Evolutionary conservation across 2,329 filamentous ascomycete species (phyloP).

Genomic region (Cladorrhinum sp.): DNA sequence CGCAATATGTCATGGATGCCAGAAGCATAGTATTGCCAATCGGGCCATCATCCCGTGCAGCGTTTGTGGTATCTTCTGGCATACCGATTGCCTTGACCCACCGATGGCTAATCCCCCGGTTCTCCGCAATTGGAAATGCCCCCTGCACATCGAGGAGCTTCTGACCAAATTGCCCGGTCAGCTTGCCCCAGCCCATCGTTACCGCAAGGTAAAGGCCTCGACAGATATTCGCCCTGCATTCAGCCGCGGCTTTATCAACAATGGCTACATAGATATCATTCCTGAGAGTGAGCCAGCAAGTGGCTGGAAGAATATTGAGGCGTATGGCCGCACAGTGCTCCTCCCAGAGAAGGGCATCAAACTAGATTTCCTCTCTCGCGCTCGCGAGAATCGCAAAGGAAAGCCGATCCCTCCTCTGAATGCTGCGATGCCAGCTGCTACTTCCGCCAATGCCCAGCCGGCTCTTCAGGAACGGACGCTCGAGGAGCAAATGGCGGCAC

Average conservation of each 20-base stretch:
- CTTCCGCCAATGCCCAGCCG: not conserved
- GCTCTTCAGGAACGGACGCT: conserved; percentile 43
- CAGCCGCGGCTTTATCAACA: conserved; percentile 65
- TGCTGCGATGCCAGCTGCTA: not conserved
- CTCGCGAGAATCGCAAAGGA: conserved; percentile 30
- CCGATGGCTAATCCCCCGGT: conserved; percentile 77
- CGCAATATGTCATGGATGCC: conserved; percentile 76
- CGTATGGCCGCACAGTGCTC: conserved; percentile 64
- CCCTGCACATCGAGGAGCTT: conserved; percentile 78
- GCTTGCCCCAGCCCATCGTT: conserved; percentile 59
- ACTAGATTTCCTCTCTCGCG: conserved; percentile 65
- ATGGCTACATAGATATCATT: conserved; percentile 69
- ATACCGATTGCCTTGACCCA: conserved; percentile 87
- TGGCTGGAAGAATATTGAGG: conserved; percentile 56
- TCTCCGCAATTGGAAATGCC: conserved; percentile 81
- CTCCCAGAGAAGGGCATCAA: conserved; percentile 64
- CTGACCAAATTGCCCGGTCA: conserved; percentile 56
- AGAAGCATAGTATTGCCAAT: conserved; percentile 58
- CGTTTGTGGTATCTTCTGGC: conserved; percentile 78
- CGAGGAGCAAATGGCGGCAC: conserved; percentile 63
- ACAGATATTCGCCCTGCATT: conserved; percentile 51
- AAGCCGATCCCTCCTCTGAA: conserved; percentile 34
- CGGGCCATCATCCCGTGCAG: conserved; percentile 84
- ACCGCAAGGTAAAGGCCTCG: conserved; percentile 58
- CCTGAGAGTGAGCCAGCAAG: conserved; percentile 53